Base-by-base conservation (phyloP, 495 filamentous ascomycete genomes). In the Talaromyces nanjingensis region DNA sequence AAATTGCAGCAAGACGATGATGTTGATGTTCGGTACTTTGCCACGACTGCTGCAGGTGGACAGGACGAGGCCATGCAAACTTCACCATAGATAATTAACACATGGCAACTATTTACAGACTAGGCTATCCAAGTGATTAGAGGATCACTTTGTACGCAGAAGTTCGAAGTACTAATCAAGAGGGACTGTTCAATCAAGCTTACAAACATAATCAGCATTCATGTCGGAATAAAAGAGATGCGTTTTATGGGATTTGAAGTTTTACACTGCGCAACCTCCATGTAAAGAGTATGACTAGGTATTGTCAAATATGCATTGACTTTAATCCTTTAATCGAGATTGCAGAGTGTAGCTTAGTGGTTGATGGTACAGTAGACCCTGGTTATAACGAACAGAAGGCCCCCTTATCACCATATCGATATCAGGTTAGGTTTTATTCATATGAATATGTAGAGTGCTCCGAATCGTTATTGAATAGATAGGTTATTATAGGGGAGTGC, bases 1-100 rank as follows among this genome's bases (percentile, higher is more conserved):
- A 98, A 97, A 78, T 79, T 98, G 66, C 91, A 96, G 79, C 87
- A 89, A 76, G 94, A 98, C 71, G 91, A 96, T 55, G 94, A 98
- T 81, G 93, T 97, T 66, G 94, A 98, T 79, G 94, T 98, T 69
- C 85, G 94, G 69, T 98, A 92, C 76, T 98, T 96, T 72, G 96
- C 94, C 63, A 87, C 86, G 58, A 89, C 85, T 68, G 89, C 89
- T 56, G 79, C 84, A 62, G 75, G 73, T 68, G 70, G 71, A 65
- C 72, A 74, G 62, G 79, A 80, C 49, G 79, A 81, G 70, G 72
- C 69, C 60, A 80, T 81, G 79, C 75, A 80, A 67, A 81, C 79
- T 56, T 81, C 79, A 58, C 79, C 79, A 65, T 81, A 72, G 70
- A 62, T 22, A 49, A n/a, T 22, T 24, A 56, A 27, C 27, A 14